Evolutionary conservation across 805 yeast genomes (phyloP), one percentile per base, ranked within the genome.

Genomic region (Sungouiozyma ichnusensis): DNA sequence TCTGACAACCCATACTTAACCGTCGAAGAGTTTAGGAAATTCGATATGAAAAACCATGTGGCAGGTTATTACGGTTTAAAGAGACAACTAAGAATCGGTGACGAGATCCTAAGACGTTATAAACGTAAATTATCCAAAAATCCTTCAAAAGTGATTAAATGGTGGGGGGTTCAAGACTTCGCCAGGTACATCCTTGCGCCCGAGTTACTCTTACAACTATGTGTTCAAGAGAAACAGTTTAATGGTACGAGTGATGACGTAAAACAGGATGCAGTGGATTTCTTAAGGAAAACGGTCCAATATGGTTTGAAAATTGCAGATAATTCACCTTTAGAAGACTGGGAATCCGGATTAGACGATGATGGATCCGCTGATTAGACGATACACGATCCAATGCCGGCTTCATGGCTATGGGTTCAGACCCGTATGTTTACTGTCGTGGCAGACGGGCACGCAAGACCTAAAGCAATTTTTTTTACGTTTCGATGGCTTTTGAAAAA

Each of bases 11-110:
- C 68, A 3, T 58, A 69, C 1, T 60, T 81, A 47, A 67, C 81
- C 0, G 63, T 60, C 20, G 54, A 60, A 18, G 81, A 75, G 41
- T 62, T 76, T 19, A 63, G 71, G 48, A 64, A 62, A 14, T 51
- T 77, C 8, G 68, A 73, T 16, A 69, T 77, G 60, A 48, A 58
- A 14, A 52, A 57, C 29, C 77, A 72, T 51, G 52, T 64, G 2
- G 77, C 76, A 20, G 88, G 90, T 0, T 81, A 69, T 52, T 71
- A 71, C 46, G 90, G 88, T 0, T 56, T 73, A 29, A 67, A 66
- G 46, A 64, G 88, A 42, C 83, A 80, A 47, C 62, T 69, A 42
- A 55, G 64, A 14, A 67, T 81, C 1, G 71, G 80, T 1, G 53
- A 62, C 20, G 48, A 64, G 34, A 70, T 81, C 14, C 44, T 60